These are phyloP conservation scores for Trichoderma sp. DNA, from an alignment of 2,329 filamentous ascomycete species.

Conservation along the genomic window DNA sequence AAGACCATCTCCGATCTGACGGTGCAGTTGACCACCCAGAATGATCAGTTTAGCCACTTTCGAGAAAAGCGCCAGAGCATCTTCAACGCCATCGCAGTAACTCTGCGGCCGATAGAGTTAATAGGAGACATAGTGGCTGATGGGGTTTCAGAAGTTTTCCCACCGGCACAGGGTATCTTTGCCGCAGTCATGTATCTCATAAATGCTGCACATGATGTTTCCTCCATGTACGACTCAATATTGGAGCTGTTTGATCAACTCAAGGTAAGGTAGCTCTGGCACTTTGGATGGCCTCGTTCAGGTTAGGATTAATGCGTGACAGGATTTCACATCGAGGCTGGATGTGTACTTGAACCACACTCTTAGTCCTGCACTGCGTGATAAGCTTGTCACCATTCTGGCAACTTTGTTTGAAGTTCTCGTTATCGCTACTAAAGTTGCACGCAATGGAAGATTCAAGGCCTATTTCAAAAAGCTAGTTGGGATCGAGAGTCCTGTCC, in stretches of 20 bases:
- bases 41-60: constrained; percentile 37
- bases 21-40: constrained; percentile 33
- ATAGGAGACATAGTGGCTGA: constrained; percentile 39
- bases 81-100: constrained; percentile 33
- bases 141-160: constrained; percentile 37
- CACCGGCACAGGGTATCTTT: constrained; percentile 42
- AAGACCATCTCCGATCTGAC: constrained; percentile 33
- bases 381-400: constrained; percentile 42
- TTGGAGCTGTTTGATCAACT: constrained; percentile 42
- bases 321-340: constrained; percentile 43
- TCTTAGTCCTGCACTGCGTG: constrained; percentile 37
- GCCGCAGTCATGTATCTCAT: constrained; percentile 43
- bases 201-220: constrained; percentile 44
- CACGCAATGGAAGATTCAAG: constrained; percentile 40
- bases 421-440: constrained; percentile 41
- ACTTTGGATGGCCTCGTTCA: background rate
- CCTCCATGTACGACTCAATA: constrained; percentile 44
- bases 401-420: constrained; percentile 45
- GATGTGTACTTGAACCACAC: constrained; percentile 39
- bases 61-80: constrained; percentile 35
- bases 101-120: constrained; percentile 38
- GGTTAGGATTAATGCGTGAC: background rate
- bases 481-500: constrained; percentile 39
- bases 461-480: constrained; percentile 41
- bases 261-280: constrained; percentile 27